phyloP scores from a whole-genome alignment of 306 rosid genomes.

The Benincasa hispida region DNA sequence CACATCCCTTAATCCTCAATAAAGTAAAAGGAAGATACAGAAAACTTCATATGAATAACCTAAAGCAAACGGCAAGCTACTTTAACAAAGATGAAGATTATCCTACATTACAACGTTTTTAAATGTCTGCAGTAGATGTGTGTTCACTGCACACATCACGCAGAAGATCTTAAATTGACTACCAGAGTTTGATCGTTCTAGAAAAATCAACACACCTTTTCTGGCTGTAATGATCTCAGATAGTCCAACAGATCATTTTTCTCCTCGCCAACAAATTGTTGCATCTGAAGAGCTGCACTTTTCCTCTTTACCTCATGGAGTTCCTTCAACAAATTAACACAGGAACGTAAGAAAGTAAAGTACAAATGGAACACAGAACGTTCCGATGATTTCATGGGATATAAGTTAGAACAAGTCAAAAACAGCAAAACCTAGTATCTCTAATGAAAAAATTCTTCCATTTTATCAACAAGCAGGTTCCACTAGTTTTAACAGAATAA shows the following conservation, averaged over 20 bases:
- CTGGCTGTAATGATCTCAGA: slow-evolving; percentile 88
- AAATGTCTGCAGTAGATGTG: background rate
- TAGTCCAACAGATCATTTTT: slow-evolving; percentile 86
- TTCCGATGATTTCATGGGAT: background rate
- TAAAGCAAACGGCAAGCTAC: background rate
- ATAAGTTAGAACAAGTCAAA: background rate
- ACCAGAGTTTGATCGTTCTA: background rate
- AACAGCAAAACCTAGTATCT: background rate
- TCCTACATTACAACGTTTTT: background rate
- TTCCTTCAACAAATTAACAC: slow-evolving; percentile 41
- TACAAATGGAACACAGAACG: slow-evolving; percentile 7
- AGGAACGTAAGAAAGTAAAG: slow-evolving; percentile 1
- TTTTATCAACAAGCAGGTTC: background rate
- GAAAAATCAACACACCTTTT: slow-evolving; percentile 45
- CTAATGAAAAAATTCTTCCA: background rate
- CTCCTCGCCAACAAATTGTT: slow-evolving; percentile 93
- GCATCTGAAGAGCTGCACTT: slow-evolving; percentile 91
- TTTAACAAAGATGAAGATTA: background rate
- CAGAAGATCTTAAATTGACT: background rate
- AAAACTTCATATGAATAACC: background rate
- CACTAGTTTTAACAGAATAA: background rate
- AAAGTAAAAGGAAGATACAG: background rate
- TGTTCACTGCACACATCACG: background rate
- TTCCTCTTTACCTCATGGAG: slow-evolving; percentile 73
- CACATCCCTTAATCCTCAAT: background rate